Percentiles rank a stretch among this genome's conserved stretches.
These are phyloP conservation scores for Alliaria petiolata DNA, from an alignment of 345 rosid genomes.

Conservation along the genomic window DNA sequence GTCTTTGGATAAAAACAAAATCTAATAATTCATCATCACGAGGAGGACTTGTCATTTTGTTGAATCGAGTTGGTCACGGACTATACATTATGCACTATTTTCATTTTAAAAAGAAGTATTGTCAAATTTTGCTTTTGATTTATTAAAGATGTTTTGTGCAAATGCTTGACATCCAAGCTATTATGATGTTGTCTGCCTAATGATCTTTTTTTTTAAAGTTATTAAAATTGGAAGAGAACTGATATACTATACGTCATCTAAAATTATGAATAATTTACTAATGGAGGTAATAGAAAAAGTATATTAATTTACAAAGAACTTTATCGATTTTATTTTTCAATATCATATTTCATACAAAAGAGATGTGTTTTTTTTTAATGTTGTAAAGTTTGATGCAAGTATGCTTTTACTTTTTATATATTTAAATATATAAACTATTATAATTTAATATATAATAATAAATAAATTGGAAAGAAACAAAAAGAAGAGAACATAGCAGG, in stretches of 20 bases:
- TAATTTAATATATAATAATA: background rate
- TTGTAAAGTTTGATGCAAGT: too few species aligned
- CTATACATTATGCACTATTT: background rate
- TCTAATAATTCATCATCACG: conserved; percentile 27
- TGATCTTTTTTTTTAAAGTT: background rate
- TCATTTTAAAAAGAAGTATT: background rate
- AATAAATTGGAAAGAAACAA: conserved; percentile 9
- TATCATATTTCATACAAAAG: too few species aligned
- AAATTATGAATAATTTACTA: background rate
- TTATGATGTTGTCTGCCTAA: conserved; percentile 12
- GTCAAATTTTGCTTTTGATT: background rate
- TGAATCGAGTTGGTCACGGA: conserved; percentile 25
- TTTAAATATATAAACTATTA: too few species aligned
- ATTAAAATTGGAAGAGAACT: background rate
- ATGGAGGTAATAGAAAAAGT: background rate
- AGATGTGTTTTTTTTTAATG: too few species aligned
- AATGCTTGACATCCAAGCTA: conserved; percentile 27
- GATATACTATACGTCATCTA: too few species aligned
- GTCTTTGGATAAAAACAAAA: conserved; percentile 21
- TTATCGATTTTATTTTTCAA: too few species aligned
- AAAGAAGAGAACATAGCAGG: conserved; percentile 3
- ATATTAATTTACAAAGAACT: background rate
- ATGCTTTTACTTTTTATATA: too few species aligned
- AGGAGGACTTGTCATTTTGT: conserved; percentile 16
- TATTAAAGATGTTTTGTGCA: background rate